Base-by-base conservation (phyloP, 2,329 filamentous ascomycete species). In the Fusarium sp. region DNA sequence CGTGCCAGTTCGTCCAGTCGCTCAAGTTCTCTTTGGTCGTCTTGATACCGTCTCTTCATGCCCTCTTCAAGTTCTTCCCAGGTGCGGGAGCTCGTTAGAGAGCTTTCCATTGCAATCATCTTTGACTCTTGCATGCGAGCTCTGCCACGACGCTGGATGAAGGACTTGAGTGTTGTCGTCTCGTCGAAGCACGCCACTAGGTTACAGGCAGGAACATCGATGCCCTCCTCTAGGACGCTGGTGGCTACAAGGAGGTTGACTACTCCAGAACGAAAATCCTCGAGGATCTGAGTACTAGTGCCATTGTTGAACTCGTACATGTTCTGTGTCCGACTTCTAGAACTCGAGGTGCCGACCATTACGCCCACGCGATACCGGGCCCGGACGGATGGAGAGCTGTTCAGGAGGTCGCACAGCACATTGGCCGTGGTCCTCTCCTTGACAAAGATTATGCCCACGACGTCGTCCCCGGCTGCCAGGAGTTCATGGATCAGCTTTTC, bases 1-100 rank as follows among this genome's bases (percentile, higher is more conserved):
- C 87, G 83, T 72, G 94, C 91, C 5, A 89, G 74, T 3, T 83
- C 74, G 56, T 86, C 79, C 0, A 90, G 80, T 16, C 85, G 79
- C 23, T 86, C 77, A 0, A 87, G 79, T 60, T 88, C 82, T 25
- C 92, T 86, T 70, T 88, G 81, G 7, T 95, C 90, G 52, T 94
- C 88, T 70, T 92, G 88, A 76, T 94, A 97, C 0, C 88, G 87
- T 56, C 83, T 80, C 75, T 91, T 93, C 92, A 98, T 95, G n/a
- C 90, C 85, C 4, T 86, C 81, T 79, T 98, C 96, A 18, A 97
- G 85, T 0, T 80, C 78, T 30, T 90, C 84, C 93, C 94, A 97
- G 30, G 88, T 85, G 4, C 81, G 71, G 3, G 81, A 71, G 10
- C 78, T 72, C 4, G 76, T 66, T 1, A 72, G 76, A 1, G 78